A percentile compares a stretch with the other conserved stretches of the same genome.
Evolutionary conservation across 2,329 filamentous ascomycete species (phyloP).

Genomic region (Aspergillus fijiensis): DNA sequence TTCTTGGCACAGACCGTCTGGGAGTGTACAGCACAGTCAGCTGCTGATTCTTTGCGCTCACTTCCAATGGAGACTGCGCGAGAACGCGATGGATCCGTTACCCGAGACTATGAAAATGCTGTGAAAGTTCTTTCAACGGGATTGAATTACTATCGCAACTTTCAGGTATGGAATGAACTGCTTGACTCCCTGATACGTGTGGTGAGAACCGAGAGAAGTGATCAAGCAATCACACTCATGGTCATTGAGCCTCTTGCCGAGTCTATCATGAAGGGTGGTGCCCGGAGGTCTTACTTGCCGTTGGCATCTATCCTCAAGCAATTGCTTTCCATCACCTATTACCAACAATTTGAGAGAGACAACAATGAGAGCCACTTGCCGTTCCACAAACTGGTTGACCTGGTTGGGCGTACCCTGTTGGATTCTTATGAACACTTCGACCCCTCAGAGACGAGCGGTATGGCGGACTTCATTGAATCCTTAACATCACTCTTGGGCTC

Average conservation of each 20-base stretch:
- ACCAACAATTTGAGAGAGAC: conserved; percentile 11
- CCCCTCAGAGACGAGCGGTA: conserved; percentile 39
- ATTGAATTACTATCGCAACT: conserved; percentile 29
- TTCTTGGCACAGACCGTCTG: conserved; percentile 32
- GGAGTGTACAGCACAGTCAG: conserved; percentile 35
- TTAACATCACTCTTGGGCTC: conserved; percentile 54
- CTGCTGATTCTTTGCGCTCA: conserved; percentile 42
- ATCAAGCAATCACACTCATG: conserved; percentile 64
- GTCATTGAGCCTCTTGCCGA: conserved; percentile 71
- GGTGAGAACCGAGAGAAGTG: conserved; percentile 63
- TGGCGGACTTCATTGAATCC: conserved; percentile 54
- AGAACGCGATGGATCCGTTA: conserved; percentile 54
- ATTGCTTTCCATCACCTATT: conserved; percentile 37
- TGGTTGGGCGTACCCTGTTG: conserved; percentile 55
- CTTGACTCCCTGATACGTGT: conserved; percentile 58
- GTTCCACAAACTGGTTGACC: conserved; percentile 61
- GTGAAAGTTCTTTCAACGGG: conserved; percentile 67
- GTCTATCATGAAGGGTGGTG: conserved; percentile 39
- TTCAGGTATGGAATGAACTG: conserved; percentile 49
- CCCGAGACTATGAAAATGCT: conserved; percentile 67
- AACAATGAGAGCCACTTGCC: conserved; percentile 3
- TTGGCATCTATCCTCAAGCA: conserved; percentile 33
- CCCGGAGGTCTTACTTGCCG: conserved; percentile 36
- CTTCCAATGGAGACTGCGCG: conserved; percentile 40
- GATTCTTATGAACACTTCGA: conserved; percentile 54